phyloP scores from a whole-genome alignment of 208 protist genomes.

The Tetramitus jugosus region DNA sequence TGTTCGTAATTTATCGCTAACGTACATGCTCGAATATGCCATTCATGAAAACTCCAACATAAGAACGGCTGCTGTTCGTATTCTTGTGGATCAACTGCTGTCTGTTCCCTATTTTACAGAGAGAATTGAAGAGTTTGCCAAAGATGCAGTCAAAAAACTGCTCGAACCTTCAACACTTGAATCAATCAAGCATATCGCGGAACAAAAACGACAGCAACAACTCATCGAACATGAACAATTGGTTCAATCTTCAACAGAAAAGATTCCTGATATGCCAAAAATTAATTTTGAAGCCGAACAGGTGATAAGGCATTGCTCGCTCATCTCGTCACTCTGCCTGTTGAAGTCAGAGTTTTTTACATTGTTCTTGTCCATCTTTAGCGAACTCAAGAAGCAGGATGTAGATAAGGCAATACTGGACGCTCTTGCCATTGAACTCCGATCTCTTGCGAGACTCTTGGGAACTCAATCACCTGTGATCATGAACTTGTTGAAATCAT shows the following conservation, averaged over 20 bases:
- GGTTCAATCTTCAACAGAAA: background rate
- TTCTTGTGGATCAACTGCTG: background rate
- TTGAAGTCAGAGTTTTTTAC: no score
- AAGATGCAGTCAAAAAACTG: background rate
- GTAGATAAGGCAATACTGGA: background rate
- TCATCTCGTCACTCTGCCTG: no score
- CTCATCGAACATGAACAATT: background rate
- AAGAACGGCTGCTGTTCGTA: background rate
- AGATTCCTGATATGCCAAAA: background rate
- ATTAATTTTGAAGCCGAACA: background rate
- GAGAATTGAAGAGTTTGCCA: background rate
- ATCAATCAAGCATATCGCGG: background rate
- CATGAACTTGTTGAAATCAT: background rate
- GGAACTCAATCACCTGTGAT: no score
- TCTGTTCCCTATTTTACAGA: background rate
- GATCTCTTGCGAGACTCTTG: no score
- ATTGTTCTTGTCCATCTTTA: no score
- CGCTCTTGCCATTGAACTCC: background rate
- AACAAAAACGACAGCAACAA: background rate
- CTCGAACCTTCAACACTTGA: background rate
- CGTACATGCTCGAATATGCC: background rate
- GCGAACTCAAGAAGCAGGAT: no score
- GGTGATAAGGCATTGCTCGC: no score
- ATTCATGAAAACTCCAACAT: background rate
- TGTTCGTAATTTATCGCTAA: background rate